Conservation (phyloP, 495 filamentous ascomycete genomes). For the Aspergillus leporis region DNA sequence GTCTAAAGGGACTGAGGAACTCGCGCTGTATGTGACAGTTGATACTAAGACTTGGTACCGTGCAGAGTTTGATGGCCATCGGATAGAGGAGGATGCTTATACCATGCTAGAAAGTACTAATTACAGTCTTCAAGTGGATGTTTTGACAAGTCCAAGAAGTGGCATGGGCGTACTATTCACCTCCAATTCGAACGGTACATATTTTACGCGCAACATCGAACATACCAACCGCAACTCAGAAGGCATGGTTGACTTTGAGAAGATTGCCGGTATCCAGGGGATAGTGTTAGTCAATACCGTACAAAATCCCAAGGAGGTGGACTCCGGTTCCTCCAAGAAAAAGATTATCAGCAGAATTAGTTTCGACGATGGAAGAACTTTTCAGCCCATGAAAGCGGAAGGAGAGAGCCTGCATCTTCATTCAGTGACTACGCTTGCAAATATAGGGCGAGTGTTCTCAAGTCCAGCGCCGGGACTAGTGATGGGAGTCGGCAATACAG, state of each 20-base stretch:
- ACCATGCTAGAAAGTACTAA: constrained; percentile 93
- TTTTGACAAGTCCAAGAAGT: constrained; percentile 62
- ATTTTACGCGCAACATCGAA: constrained; percentile 86
- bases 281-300: constrained; percentile 89
- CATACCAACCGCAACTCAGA: constrained; percentile 77
- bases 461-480: constrained; percentile 89
- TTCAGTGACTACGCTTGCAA: constrained; percentile 78
- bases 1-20: constrained; percentile 77
- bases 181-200: constrained; percentile 95
- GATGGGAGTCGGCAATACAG: constrained; percentile 91
- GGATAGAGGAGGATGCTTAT: constrained; percentile 81
- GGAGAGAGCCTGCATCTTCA: constrained; percentile 75
- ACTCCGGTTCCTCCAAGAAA: constrained; percentile 52
- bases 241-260: constrained; percentile 89
- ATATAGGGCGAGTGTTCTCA: constrained; percentile 85
- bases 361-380: constrained; percentile 89
- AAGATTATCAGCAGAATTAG: constrained; percentile 77
- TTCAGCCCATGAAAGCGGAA: constrained; percentile 61
- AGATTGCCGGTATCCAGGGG: constrained; percentile 83
- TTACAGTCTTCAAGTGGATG: constrained; percentile 96
- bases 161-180: constrained; percentile 86
- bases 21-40: constrained; percentile 81
- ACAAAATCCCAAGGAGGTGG: constrained; percentile 78
- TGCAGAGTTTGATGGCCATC: constrained; percentile 84
- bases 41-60: constrained; percentile 85